These are phyloP conservation scores for Moesziomyces globuligerus DNA, from an alignment of 1,284 basidiomycete genomes.

Conservation along the genomic window DNA sequence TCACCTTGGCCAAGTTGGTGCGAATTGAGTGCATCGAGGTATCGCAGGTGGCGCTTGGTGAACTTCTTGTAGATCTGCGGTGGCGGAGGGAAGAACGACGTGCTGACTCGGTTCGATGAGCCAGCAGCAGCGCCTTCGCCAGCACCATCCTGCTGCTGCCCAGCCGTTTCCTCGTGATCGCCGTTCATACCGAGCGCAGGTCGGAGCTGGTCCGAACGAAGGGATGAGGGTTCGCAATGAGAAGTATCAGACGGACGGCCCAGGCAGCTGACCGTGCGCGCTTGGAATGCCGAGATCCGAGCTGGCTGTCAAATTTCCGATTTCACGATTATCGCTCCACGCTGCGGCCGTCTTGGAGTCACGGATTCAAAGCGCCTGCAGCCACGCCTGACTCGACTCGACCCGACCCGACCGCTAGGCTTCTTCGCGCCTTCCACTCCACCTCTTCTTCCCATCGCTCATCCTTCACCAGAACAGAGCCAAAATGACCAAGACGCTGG, in stretches of 20 bases:
- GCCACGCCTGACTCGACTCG: not conserved
- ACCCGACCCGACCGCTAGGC: not conserved
- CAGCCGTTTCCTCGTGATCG: conserved; percentile 8
- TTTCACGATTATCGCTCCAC: conserved; percentile 7
- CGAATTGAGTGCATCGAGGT: conserved; percentile 38
- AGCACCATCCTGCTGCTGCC: conserved; percentile 5
- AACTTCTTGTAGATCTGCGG: conserved; percentile 54
- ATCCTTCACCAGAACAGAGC: not conserved
- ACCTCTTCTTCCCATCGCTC: not conserved
- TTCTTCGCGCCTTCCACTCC: not conserved
- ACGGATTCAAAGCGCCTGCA: not conserved
- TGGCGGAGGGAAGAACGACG: conserved; percentile 60
- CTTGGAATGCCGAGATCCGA: conserved; percentile 23
- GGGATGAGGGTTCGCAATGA: too few relatives aligned
- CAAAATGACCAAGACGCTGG: conserved; percentile 36
- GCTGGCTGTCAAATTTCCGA: too few relatives aligned
- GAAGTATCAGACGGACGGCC: too few relatives aligned
- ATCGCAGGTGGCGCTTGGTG: conserved; percentile 49
- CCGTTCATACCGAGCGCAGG: conserved; percentile 22
- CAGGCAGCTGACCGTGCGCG: conserved; percentile 12
- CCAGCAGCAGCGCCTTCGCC: conserved; percentile 13
- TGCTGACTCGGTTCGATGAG: conserved; percentile 45
- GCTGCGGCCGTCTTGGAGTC: conserved; percentile 9
- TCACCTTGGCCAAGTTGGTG: conserved; percentile 23
- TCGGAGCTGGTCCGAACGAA: not conserved